These are phyloP conservation scores for Vigna nakashimae DNA, from an alignment of 306 rosid genomes.

Conservation along the genomic window DNA sequence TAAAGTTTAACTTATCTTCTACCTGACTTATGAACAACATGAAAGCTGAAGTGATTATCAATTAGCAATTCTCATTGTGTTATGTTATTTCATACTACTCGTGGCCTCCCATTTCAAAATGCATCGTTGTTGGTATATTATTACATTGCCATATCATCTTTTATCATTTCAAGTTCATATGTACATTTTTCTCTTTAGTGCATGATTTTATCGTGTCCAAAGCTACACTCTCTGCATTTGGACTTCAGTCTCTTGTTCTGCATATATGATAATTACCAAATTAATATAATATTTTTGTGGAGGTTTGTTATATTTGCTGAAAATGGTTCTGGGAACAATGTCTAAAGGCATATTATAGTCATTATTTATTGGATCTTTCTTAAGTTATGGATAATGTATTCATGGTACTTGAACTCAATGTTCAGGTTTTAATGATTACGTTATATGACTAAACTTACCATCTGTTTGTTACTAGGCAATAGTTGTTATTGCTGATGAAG, in stretches of 20 bases:
- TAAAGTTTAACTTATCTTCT: slow-evolving; percentile 42
- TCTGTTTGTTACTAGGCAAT: slow-evolving; percentile 69
- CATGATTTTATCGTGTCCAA: slow-evolving; percentile 28
- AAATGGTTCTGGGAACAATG: slow-evolving; percentile 33
- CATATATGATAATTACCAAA: slow-evolving; percentile 27
- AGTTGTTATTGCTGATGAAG: slow-evolving; percentile 95
- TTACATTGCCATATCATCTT: slow-evolving; percentile 22
- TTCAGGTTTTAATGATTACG: slow-evolving; percentile 34
- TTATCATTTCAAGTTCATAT: slow-evolving; percentile 32
- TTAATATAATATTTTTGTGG: neutral
- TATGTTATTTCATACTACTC: slow-evolving; percentile 26
- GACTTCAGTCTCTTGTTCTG: slow-evolving; percentile 13
- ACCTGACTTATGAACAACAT: slow-evolving; percentile 27
- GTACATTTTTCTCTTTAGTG: slow-evolving; percentile 12
- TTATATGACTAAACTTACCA: slow-evolving; percentile 38
- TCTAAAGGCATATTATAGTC: slow-evolving; percentile 14
- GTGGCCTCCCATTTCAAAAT: slow-evolving; percentile 30
- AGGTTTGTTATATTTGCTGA: slow-evolving; percentile 29
- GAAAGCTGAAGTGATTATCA: slow-evolving; percentile 21
- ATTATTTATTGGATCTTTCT: slow-evolving; percentile 12
- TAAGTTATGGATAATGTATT: slow-evolving; percentile 18
- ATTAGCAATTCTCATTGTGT: slow-evolving; percentile 17
- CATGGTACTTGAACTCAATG: slow-evolving; percentile 30
- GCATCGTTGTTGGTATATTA: slow-evolving; percentile 28
- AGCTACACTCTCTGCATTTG: slow-evolving; percentile 28